Percentiles rank a stretch among this genome's conserved stretches.
phyloP scores from a whole-genome alignment of 106 monocot species.

The Phalaenopsis equestris region DNA sequence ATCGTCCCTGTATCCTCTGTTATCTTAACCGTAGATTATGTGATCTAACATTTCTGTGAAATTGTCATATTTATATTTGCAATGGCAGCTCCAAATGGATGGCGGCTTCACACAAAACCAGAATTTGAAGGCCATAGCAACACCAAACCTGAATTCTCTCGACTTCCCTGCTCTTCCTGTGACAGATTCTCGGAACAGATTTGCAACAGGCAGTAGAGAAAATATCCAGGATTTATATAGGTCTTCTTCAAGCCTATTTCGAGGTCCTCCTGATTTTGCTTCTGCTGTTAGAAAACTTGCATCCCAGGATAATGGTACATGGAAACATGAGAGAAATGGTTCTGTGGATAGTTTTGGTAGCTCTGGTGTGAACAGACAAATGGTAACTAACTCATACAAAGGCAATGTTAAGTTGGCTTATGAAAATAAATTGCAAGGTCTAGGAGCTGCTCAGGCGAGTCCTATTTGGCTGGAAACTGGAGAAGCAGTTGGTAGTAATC shows the following conservation, averaged over 20 bases:
- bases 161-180: slow-evolving; percentile 47
- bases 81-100: slow-evolving; percentile 64
- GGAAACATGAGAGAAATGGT: slow-evolving; percentile 41
- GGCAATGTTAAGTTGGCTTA: slow-evolving; percentile 13
- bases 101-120: slow-evolving; percentile 39
- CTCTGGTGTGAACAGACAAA: slow-evolving; percentile 6
- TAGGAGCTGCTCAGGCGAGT: slow-evolving; percentile 14
- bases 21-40: background rate
- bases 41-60: background rate
- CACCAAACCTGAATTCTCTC: slow-evolving; percentile 35
- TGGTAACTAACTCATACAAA: slow-evolving; percentile 14
- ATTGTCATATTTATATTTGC: background rate
- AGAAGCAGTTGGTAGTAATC: slow-evolving; percentile 58
- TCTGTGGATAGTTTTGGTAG: slow-evolving; percentile 9
- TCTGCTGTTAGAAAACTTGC: slow-evolving; percentile 51
- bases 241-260: slow-evolving; percentile 30
- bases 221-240: slow-evolving; percentile 25
- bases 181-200: slow-evolving; percentile 34
- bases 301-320: slow-evolving; percentile 33
- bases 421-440: slow-evolving; percentile 32
- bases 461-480: slow-evolving; percentile 49
- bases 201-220: slow-evolving; percentile 21
- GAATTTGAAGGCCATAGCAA: slow-evolving; percentile 31
- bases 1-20: background rate
- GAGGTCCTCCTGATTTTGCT: slow-evolving; percentile 46